These are phyloP conservation scores for Mallotus nudiflorus DNA, from an alignment of 345 rosid genomes.

Conservation along the genomic window DNA sequence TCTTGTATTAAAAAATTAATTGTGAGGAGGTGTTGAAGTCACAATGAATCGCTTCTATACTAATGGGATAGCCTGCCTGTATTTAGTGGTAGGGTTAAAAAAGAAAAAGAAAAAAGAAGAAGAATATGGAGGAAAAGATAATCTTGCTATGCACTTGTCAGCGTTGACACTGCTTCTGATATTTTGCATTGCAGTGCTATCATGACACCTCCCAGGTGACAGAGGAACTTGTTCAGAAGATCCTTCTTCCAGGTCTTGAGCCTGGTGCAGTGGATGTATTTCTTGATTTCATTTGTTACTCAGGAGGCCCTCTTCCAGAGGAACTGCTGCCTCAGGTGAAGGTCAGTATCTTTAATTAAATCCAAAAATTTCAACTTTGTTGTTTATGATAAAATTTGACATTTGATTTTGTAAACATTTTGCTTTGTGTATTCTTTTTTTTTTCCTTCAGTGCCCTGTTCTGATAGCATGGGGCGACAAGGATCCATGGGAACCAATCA, in stretches of 20 bases:
- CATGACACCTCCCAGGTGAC: conserved; percentile 81
- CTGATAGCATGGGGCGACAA: conserved; percentile 92
- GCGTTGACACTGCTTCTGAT: conserved; percentile 9
- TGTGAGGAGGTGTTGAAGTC: neutral
- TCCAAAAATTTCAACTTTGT: neutral
- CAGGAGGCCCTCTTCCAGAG: conserved; percentile 88
- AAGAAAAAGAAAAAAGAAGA: neutral
- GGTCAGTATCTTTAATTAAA: conserved; percentile 39
- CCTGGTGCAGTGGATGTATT: conserved; percentile 89
- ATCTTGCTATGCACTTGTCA: neutral
- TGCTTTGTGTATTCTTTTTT: neutral
- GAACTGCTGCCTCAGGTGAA: conserved; percentile 76
- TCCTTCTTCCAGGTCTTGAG: conserved; percentile 88
- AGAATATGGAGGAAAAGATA: neutral
- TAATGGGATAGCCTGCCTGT: too few relatives aligned
- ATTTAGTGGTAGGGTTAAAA: too few relatives aligned
- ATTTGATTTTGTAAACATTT: neutral
- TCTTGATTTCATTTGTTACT: conserved; percentile 91
- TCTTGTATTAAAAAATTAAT: neutral
- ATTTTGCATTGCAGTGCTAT: conserved; percentile 61
- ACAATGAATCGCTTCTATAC: neutral
- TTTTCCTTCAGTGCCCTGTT: conserved; percentile 66
- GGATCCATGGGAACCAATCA: conserved; percentile 94
- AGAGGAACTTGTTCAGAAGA: conserved; percentile 75
- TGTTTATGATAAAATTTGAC: neutral